A percentile compares a stretch with the other conserved stretches of the same genome.
Conservation (phyloP, 2,329 filamentous ascomycete genomes). For the Grosmannia penicillata region DNA sequence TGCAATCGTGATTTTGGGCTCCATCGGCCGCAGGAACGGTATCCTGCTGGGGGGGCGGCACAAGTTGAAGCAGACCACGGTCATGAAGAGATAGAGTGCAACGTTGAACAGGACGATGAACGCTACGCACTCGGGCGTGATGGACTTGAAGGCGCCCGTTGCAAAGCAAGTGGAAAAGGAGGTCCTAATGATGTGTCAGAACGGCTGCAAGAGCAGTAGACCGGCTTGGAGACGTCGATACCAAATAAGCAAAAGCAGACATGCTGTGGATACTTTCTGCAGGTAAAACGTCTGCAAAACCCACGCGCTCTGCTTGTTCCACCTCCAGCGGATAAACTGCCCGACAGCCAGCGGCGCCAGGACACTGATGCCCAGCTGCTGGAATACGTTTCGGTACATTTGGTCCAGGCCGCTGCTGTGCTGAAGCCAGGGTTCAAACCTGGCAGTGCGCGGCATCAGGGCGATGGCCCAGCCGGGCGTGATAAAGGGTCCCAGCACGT, state of each 20-base stretch:
- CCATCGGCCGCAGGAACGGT: conserved; percentile 28
- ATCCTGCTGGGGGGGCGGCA: conserved; percentile 25
- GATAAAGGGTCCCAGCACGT: conserved; percentile 53
- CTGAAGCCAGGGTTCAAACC: conserved; percentile 25
- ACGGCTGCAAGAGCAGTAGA: neutral
- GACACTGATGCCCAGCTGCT: conserved; percentile 53
- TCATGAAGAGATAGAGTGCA: conserved; percentile 47
- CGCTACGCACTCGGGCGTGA: conserved; percentile 43
- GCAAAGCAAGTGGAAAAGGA: conserved; percentile 53
- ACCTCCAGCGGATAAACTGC: conserved; percentile 39
- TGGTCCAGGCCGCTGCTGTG: conserved; percentile 33
- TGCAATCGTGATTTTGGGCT: conserved; percentile 31
- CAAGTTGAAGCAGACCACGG: conserved; percentile 41
- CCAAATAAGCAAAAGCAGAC: conserved; percentile 33
- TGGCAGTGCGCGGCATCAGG: conserved; percentile 36
- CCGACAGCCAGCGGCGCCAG: conserved; percentile 49
- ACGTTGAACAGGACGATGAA: conserved; percentile 56
- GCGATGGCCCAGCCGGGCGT: conserved; percentile 49
- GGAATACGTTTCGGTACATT: conserved; percentile 53
- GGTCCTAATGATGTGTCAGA: conserved; percentile 30
- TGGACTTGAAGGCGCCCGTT: conserved; percentile 26
- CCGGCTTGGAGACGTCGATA: neutral
- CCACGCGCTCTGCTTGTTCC: conserved; percentile 34
- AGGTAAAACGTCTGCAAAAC: conserved; percentile 28
- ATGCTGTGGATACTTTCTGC: conserved; percentile 32